Percentiles rank a stretch among this genome's conserved stretches.
phyloP scores from a whole-genome alignment of 225 moss, liverwort and hornwort species.

The Rhytidiadelphus loreus region DNA sequence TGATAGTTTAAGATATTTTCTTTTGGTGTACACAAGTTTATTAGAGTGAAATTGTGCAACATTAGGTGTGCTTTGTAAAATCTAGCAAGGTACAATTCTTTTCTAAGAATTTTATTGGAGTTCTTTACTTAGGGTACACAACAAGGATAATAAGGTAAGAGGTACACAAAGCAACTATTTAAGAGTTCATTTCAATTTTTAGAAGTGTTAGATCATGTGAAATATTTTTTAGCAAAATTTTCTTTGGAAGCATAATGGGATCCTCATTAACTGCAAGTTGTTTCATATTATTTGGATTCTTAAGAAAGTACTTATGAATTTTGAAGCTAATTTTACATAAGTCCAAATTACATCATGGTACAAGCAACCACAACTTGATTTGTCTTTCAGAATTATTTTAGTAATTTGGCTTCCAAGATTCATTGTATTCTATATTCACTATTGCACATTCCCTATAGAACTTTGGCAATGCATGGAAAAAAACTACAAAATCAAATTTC shows the following conservation, averaged over 20 bases:
- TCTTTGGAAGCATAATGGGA: not conserved
- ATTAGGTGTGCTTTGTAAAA: not conserved
- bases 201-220: rapidly evolving
- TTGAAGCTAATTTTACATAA: not conserved
- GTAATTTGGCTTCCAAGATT: not conserved
- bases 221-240: not conserved
- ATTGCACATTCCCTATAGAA: not conserved
- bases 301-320: not conserved
- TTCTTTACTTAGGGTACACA: not conserved
- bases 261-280: rapidly evolving
- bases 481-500: not conserved
- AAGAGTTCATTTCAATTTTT: not conserved
- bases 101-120: not conserved
- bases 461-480: not conserved
- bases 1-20: not conserved
- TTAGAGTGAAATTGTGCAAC: not conserved
- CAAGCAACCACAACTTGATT: not conserved
- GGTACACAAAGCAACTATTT: not conserved
- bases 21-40: not conserved
- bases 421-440: not conserved
- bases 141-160: not conserved
- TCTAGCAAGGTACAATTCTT: not conserved
- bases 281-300: not conserved
- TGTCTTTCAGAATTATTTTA: not conserved
- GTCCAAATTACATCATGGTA: too few relatives aligned